Base-by-base conservation (phyloP, 2,329 filamentous ascomycete species). In the Plectosphaerella cucumerina region DNA sequence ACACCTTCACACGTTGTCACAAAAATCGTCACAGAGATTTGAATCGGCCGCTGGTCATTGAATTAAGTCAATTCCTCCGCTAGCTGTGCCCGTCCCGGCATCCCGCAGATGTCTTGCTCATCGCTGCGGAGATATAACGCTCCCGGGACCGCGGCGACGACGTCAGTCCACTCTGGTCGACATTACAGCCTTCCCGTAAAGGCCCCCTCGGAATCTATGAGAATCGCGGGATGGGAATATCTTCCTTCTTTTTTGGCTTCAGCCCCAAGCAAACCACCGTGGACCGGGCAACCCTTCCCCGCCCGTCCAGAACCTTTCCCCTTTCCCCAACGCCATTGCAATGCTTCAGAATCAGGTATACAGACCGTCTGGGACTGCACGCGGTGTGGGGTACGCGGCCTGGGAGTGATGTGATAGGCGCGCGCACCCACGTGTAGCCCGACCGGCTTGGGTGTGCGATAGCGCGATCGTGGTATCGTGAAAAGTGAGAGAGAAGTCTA, bases 301-400 rank as follows among this genome's bases (percentile, higher is more conserved):
- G 26, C 26, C 26, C 26, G 26, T 31, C 26, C 26, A 31, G 6
- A 31, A 31, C 44, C 53, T 34, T 50, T 58, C 62, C 53, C 62
- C 64, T 69, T 64, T 60, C 64, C 56, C 68, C 64, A 81, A 82
- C 79, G 79, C 79, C 79, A 67, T 61, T 81, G 79, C 78, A 77
- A 82, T 81, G 78, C 78, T 74, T 51, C 56, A 62, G 61, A 65
- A 61, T 58, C 59, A 68, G 65, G 64, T 26, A 44, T 26, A 44
- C 23, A 44, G 34, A 48, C 37, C 23, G 68, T 64, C 62, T 72
- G 71, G 26, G 26, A 11, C 69, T 73, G 61, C 63, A 60, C 59
- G 61, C 21, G 26, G 26, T 47, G 50, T 34, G 26, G 26, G 12
- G 26, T 31, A 26, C 42, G 33, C 26, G 12, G 43, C 33, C 22